Percentiles rank a stretch among this genome's conserved stretches.
Evolutionary conservation across 2,329 filamentous ascomycete genomes (phyloP).

Genomic region (Xylaria sp.): DNA sequence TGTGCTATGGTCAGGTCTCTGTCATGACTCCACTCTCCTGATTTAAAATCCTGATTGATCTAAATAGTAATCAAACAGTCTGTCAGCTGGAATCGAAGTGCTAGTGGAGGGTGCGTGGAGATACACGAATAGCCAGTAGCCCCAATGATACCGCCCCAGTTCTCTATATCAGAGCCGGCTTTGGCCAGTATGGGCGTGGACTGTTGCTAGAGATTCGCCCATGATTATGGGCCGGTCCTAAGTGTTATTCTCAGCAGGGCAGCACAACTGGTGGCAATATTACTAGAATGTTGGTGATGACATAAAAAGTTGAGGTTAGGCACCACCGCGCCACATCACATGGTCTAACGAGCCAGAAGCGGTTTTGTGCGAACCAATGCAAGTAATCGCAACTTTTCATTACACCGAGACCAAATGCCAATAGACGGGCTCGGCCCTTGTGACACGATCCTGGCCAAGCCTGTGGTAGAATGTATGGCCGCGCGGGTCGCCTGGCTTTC

Average conservation of each 20-base stretch:
- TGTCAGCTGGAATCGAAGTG: not conserved
- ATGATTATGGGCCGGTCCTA: not conserved
- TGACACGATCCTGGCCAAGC: not conserved
- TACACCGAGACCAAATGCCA: not conserved
- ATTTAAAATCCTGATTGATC: not conserved
- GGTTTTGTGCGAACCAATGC: not conserved
- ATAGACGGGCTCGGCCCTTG: not conserved
- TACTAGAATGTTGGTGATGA: not conserved
- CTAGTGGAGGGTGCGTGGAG: constrained; percentile 4
- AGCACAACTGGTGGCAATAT: not conserved
- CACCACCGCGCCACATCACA: too few species aligned
- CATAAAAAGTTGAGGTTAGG: not conserved
- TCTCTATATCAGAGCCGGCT: not conserved
- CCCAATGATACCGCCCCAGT: not conserved
- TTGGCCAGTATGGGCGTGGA: not conserved
- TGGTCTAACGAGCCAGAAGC: not conserved
- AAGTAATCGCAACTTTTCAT: not conserved
- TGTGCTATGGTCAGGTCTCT: not conserved
- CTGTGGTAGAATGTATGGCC: not conserved
- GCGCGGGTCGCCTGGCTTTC: not conserved
- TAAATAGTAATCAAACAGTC: not conserved
- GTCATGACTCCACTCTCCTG: not conserved
- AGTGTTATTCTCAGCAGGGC: not conserved
- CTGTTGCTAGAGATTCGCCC: not conserved
- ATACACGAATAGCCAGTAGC: not conserved